Percentiles rank a stretch among this genome's conserved stretches.
phyloP scores from a whole-genome alignment of 2,329 filamentous ascomycete genomes.

The Alternaria triticimaculans region DNA sequence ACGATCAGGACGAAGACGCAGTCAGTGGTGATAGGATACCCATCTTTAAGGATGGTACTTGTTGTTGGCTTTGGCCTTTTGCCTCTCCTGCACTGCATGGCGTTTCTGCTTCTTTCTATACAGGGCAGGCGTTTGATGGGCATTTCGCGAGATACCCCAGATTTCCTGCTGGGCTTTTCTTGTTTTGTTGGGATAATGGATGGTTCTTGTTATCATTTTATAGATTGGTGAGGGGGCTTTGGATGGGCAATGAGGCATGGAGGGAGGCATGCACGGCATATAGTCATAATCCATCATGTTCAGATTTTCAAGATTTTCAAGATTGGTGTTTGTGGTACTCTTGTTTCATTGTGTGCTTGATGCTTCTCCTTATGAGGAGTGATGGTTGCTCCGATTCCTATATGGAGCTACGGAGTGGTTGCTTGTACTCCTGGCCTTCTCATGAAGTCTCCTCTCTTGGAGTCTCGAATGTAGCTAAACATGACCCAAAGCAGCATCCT shows the following conservation, averaged over 20 bases:
- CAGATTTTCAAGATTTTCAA: background rate
- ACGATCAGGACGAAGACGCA: background rate
- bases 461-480: background rate
- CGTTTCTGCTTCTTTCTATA: background rate
- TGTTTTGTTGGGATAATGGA: slow-evolving; percentile 1
- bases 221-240: slow-evolving; percentile 7
- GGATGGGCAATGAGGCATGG: slow-evolving; percentile 4
- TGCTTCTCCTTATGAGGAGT: background rate
- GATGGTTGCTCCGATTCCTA: background rate
- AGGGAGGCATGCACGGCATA: slow-evolving; percentile 6
- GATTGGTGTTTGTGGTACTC: background rate
- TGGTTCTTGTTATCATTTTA: slow-evolving; percentile 1
- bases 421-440: background rate
- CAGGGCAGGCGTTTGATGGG: background rate
- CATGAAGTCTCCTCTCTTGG: background rate
- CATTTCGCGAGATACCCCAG: slow-evolving; percentile 13
- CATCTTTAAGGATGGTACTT: background rate
- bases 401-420: background rate
- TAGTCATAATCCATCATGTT: slow-evolving; percentile 14
- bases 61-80: background rate
- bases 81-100: slow-evolving; percentile 9
- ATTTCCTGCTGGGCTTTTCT: slow-evolving; percentile 4
- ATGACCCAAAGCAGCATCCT: background rate
- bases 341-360: background rate
- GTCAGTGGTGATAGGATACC: background rate